phyloP scores from a whole-genome alignment of 208 protist genomes.

The Trypanosoma congolense region DNA sequence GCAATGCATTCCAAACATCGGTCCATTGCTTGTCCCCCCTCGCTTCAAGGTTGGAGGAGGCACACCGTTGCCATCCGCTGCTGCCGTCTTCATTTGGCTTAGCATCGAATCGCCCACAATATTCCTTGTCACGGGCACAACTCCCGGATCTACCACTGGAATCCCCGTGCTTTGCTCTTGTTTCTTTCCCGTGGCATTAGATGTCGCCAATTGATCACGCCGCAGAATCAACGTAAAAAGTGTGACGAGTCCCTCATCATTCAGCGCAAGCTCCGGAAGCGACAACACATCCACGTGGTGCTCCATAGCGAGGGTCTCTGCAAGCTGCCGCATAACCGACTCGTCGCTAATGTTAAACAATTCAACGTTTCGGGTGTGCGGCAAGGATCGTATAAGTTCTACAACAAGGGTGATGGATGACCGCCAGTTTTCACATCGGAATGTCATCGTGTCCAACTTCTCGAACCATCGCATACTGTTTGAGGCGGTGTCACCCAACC shows the following conservation, averaged over 20 bases:
- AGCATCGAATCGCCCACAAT: too few species aligned
- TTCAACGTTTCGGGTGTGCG: constrained; percentile 16
- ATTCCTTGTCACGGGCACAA: too few species aligned
- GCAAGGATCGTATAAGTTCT: constrained; percentile 14
- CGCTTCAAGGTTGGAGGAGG: not conserved
- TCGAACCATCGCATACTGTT: constrained; percentile 1
- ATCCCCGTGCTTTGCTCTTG: not conserved
- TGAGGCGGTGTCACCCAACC: not conserved
- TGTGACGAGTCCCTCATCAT: constrained; percentile 21
- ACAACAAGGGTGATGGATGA: constrained; percentile 7
- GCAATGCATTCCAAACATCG: constrained; percentile 4
- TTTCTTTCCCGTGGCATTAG: not conserved
- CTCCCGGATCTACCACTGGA: too few species aligned
- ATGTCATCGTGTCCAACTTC: constrained; percentile 18
- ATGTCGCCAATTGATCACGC: constrained; percentile 5
- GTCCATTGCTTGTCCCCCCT: not conserved
- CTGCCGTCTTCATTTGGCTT: too few species aligned
- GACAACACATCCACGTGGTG: constrained; percentile 20
- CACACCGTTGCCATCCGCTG: not conserved
- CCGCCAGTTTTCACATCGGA: constrained; percentile 19
- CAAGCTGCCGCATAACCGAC: constrained; percentile 15
- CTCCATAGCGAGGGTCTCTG: constrained; percentile 25
- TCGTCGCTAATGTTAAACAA: constrained; percentile 12
- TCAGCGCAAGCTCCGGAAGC: constrained; percentile 21
- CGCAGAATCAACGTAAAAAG: constrained; percentile 21